Evolutionary conservation across 805 yeast species (phyloP), one percentile per base, ranked within the genome.

Genomic region (Clavispora santaluciae): DNA sequence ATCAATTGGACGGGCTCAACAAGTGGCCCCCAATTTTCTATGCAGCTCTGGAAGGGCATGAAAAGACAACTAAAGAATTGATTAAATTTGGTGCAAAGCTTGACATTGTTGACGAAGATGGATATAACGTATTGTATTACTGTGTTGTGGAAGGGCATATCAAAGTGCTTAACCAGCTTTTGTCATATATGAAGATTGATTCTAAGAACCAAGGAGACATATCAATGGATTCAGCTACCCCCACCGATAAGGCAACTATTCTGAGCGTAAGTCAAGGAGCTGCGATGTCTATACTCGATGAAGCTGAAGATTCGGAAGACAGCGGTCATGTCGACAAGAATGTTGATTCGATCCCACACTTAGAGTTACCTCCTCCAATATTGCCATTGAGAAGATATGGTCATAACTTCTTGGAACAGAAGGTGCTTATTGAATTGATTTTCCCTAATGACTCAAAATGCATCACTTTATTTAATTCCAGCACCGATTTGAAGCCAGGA

Each of bases 141-240:
- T 91, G 97, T 20, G 85, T 90, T 17, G 86, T 95, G 79, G 97
- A 90, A 60, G 98, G 99, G 18, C 91, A 89, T 55, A 79, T 88
- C 22, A 75, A 71, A n/a, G 91, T 88, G 2, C 64, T 90, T 50
- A 83, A 86, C 58, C 81, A 81, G 17, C 67, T 91, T 34, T 69
- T 81, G 15, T 71, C 70, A 22, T 67, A 66, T 50, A 53, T 59
- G 36, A 31, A 23, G 3, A 30, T 3, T 5, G 22, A 23, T 5
- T 11, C 37, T 2, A 26, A 18, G 6, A 24, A 35, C 22, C 20
- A 25, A 25, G 11, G 17, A 33, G 11, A 22, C 31, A 5, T 35
- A 12, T 26, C 34, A n/a, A 16, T 30, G 29, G 31, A 25, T 20
- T 13, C 23, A 12, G 18, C 20, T 22, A 12, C n/a, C 2, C 22